These are phyloP conservation scores for Fusarium pseudograminearum DNA, from an alignment of 2,329 filamentous ascomycete genomes.

Conservation along the genomic window DNA sequence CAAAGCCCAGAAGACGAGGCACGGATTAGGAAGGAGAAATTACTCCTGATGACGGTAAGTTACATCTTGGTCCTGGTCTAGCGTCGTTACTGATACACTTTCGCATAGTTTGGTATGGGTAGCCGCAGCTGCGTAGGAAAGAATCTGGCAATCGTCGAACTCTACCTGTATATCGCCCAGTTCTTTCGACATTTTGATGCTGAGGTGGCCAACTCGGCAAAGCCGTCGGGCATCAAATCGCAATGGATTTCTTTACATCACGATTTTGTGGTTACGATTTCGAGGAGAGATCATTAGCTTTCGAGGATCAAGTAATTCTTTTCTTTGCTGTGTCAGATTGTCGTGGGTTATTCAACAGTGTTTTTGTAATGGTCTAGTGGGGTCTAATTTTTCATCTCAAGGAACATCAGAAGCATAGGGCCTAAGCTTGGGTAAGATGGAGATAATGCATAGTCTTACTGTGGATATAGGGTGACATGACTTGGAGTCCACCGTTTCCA, in stretches of 20 bases:
- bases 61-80: too few species aligned
- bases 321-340: too few species aligned
- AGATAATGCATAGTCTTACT: neutral
- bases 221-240: neutral
- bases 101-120: constrained; percentile 22
- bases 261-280: neutral
- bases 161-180: constrained; percentile 25
- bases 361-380: neutral
- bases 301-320: fast-evolving
- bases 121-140: constrained; percentile 26
- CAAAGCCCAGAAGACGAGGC: neutral
- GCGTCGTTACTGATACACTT: neutral
- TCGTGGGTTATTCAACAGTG: neutral
- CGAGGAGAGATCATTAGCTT: neutral
- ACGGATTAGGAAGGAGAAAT: constrained; percentile 10
- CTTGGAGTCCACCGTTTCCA: neutral
- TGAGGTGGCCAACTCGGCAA: neutral
- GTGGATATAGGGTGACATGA: neutral
- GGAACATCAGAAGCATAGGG: too few species aligned
- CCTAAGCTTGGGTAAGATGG: neutral
- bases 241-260: constrained; percentile 23
- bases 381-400: neutral
- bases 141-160: constrained; percentile 16
- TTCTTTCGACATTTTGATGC: constrained; percentile 26
- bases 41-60: constrained; percentile 13